phyloP scores from a whole-genome alignment of 2,329 filamentous ascomycete genomes.

The Myriosclerotinia duriaeana region DNA sequence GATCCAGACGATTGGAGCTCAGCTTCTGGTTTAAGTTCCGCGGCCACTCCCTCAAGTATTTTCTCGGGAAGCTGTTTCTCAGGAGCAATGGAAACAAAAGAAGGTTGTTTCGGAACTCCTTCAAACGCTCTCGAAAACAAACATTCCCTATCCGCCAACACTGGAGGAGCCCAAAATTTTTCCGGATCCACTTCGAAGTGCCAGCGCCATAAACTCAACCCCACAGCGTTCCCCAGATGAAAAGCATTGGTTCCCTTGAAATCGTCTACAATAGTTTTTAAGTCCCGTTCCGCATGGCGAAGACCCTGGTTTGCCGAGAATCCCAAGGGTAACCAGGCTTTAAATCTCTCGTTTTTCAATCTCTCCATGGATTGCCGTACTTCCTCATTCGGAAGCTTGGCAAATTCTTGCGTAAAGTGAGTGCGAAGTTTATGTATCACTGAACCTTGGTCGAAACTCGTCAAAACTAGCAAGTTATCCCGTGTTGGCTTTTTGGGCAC shows the following conservation, averaged over 20 bases:
- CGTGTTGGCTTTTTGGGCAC: background rate
- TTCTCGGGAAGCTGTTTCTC: background rate
- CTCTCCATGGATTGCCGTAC: background rate
- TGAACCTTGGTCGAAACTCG: background rate
- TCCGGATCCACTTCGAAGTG: fast-evolving
- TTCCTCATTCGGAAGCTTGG: background rate
- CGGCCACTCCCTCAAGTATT: background rate
- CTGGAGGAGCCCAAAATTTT: background rate
- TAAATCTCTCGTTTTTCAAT: background rate
- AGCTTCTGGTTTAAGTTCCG: background rate
- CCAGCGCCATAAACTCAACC: background rate
- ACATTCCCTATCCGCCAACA: background rate
- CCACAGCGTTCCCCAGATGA: constrained; percentile 1
- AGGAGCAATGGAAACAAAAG: constrained; percentile 4
- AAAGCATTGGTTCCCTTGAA: background rate
- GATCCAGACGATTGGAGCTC: background rate
- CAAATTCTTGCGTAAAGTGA: background rate
- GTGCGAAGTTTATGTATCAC: background rate
- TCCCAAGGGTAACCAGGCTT: background rate
- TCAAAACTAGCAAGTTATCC: background rate
- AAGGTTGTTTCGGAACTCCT: background rate
- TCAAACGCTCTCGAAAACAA: background rate
- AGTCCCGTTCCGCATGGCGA: background rate
- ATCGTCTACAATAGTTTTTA: background rate
- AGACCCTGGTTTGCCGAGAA: background rate